Conservation (phyloP, 331 rosid genomes). For the Acacia concinna region DNA sequence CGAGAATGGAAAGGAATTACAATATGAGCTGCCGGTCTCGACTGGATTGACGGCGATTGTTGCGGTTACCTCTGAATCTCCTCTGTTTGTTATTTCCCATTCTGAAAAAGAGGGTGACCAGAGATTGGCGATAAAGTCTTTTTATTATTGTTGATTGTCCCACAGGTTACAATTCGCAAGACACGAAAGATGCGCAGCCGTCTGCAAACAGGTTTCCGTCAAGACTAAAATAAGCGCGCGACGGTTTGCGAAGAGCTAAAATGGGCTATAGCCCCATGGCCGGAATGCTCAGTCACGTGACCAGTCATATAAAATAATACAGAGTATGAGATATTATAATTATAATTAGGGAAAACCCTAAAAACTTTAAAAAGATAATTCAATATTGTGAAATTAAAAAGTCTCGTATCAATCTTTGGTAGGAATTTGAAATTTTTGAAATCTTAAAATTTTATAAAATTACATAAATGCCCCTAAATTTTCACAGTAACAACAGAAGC, state of each 20-base stretch:
- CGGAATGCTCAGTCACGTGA: too few species aligned
- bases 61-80: constrained; percentile 55
- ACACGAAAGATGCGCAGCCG: neutral
- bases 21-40: constrained; percentile 48
- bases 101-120: neutral
- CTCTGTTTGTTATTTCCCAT: constrained; percentile 76
- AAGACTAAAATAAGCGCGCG: neutral
- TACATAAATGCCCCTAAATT: too few species aligned
- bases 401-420: too few species aligned
- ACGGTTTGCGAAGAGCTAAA: neutral
- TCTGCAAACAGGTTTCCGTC: neutral
- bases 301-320: too few species aligned
- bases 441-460: too few species aligned
- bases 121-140: neutral
- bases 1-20: constrained; percentile 30
- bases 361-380: too few species aligned
- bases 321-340: too few species aligned
- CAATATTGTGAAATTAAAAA: too few species aligned
- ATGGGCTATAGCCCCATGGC: too few species aligned
- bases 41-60: constrained; percentile 53
- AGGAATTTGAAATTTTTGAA: too few species aligned
- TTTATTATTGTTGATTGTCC: neutral
- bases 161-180: neutral
- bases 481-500: too few species aligned
- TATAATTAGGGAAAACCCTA: too few species aligned